phyloP scores from a whole-genome alignment of 2,329 filamentous ascomycete genomes.

The Pseudogymnoascus sp. region DNA sequence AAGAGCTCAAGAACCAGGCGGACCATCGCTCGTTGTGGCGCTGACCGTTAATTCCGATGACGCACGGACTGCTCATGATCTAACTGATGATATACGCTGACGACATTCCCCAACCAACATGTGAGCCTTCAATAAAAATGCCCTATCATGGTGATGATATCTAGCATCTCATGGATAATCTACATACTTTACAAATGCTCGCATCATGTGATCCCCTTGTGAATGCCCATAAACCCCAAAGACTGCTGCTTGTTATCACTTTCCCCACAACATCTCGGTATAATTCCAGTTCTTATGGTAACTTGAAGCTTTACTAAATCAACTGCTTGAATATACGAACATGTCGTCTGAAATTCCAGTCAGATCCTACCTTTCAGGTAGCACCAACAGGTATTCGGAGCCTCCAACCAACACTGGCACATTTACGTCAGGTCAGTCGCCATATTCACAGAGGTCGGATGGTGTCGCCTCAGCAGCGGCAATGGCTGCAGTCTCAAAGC shows the following conservation, averaged over 20 bases:
- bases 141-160: conserved; percentile 8
- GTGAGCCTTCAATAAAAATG: not conserved
- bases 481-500: not conserved
- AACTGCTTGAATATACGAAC: conserved; percentile 3
- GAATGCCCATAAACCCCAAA: not conserved
- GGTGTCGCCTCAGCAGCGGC: not conserved
- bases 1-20: not conserved
- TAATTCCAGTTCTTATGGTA: not conserved
- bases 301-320: not conserved
- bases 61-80: not conserved
- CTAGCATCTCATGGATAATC: conserved; percentile 1
- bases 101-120: not conserved
- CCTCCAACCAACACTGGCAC: not conserved
- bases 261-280: conserved; percentile 1
- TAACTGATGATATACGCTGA: not conserved
- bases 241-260: not conserved
- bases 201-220: not conserved
- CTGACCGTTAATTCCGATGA: conserved; percentile 3
- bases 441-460: not conserved
- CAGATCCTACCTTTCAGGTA: conserved; percentile 3
- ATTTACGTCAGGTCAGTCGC: not conserved
- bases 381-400: not conserved
- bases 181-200: not conserved
- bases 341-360: conserved; percentile 8
- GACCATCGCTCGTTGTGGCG: not conserved